These are phyloP conservation scores for Cadophora luteo-olivacea DNA, from an alignment of 2,329 filamentous ascomycete genomes.

Conservation along the genomic window DNA sequence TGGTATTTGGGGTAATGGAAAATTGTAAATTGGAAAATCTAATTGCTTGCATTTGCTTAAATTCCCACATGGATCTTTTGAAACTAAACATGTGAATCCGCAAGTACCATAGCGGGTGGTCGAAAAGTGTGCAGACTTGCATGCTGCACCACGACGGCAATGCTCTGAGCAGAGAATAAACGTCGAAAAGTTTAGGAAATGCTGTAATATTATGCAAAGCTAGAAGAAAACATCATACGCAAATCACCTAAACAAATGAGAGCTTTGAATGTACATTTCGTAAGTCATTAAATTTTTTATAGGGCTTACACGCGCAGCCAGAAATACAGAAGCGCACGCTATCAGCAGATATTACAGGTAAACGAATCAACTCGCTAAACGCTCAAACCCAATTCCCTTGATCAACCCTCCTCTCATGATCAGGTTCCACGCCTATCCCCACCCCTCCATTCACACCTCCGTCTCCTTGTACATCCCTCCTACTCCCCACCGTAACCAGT, in stretches of 20 bases:
- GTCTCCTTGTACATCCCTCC: background rate
- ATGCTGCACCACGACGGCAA: too few species aligned
- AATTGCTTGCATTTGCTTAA: too few species aligned
- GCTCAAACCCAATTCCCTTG: constrained; percentile 4
- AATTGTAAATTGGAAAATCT: too few species aligned
- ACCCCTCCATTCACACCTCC: background rate
- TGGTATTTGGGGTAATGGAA: too few species aligned
- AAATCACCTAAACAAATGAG: background rate
- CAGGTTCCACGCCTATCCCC: background rate
- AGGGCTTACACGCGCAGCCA: background rate
- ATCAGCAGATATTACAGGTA: background rate
- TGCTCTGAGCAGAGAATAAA: too few species aligned
- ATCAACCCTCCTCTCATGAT: background rate
- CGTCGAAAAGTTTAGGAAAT: too few species aligned
- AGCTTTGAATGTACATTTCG: background rate
- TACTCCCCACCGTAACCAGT: background rate
- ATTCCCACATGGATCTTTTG: too few species aligned
- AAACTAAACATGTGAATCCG: too few species aligned
- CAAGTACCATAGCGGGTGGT: too few species aligned
- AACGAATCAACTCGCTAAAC: background rate
- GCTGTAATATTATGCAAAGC: background rate
- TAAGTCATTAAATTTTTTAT: background rate
- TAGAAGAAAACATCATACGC: background rate
- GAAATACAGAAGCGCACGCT: background rate
- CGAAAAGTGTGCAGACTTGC: too few species aligned